phyloP scores from a whole-genome alignment of 805 yeast genomes.

The Helenozyma baotianmanensis region DNA sequence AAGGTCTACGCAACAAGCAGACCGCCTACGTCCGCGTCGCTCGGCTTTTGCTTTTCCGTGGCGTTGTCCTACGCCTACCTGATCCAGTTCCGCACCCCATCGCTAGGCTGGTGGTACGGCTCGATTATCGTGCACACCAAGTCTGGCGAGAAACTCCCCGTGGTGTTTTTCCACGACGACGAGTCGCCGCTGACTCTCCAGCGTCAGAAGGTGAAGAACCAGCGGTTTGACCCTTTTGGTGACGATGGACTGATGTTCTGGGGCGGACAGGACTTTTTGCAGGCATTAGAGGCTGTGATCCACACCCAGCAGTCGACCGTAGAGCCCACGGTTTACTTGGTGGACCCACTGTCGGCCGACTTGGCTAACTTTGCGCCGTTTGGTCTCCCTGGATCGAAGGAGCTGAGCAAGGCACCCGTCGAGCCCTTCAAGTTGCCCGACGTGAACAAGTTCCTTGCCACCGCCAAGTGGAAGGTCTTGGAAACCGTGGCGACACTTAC shows the following conservation, averaged over 20 bases:
- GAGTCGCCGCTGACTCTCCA: slow-evolving; percentile 70
- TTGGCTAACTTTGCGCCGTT: slow-evolving; percentile 50
- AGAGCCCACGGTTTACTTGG: slow-evolving; percentile 67
- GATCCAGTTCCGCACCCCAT: slow-evolving; percentile 78
- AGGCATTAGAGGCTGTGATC: slow-evolving; percentile 48
- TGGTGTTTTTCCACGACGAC: slow-evolving; percentile 88
- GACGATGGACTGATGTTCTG: slow-evolving; percentile 57
- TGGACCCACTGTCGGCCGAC: slow-evolving; percentile 74
- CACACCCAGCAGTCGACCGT: slow-evolving; percentile 64
- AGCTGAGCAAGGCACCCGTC: slow-evolving; percentile 1
- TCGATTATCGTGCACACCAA: slow-evolving; percentile 71
- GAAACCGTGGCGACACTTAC: slow-evolving; percentile 81
- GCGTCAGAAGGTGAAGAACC: slow-evolving; percentile 55
- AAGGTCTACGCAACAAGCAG: slow-evolving; percentile 34
- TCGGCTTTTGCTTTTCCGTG: slow-evolving; percentile 67
- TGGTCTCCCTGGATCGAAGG: slow-evolving; percentile 1
- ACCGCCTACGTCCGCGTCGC: slow-evolving; percentile 48
- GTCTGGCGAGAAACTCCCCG: slow-evolving; percentile 67
- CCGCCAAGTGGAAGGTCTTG: slow-evolving; percentile 82
- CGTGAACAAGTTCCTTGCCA: slow-evolving; percentile 49
- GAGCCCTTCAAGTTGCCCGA: slow-evolving; percentile 20
- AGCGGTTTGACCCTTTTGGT: slow-evolving; percentile 71
- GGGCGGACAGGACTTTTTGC: slow-evolving; percentile 85
- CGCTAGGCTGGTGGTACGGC: slow-evolving; percentile 89
- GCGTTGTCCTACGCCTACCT: slow-evolving; percentile 63